Conservation (phyloP, 495 filamentous ascomycete genomes). For the Penicillium taxi region DNA sequence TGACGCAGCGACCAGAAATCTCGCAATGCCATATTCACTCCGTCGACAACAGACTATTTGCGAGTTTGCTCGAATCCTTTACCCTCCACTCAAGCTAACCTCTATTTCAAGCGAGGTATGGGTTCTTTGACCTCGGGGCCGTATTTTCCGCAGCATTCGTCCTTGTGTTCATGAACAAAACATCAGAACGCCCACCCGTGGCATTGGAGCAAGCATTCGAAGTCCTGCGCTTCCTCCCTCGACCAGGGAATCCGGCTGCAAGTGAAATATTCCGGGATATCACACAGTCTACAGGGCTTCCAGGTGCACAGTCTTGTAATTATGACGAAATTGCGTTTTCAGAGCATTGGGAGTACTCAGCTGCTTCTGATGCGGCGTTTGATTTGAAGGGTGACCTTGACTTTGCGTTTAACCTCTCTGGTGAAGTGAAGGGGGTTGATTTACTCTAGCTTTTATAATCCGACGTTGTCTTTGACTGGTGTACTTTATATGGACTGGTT, state of each 20-base stretch:
- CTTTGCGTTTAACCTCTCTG: slow-evolving; percentile 13
- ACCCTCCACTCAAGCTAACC: too few species aligned
- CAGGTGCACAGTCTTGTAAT: too few species aligned
- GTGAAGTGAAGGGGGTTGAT: slow-evolving; percentile 16
- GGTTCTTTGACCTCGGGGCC: slow-evolving; percentile 21
- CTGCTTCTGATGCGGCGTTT: slow-evolving; percentile 4
- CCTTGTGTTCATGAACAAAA: slow-evolving; percentile 10
- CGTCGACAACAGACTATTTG: slow-evolving; percentile 15
- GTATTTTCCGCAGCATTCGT: slow-evolving; percentile 22
- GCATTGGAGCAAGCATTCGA: slow-evolving; percentile 14
- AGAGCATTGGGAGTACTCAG: slow-evolving; percentile 11
- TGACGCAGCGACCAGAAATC: slow-evolving; percentile 16
- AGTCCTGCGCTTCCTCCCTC: slow-evolving; percentile 13
- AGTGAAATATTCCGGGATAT: slow-evolving; percentile 17
- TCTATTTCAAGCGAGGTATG: slow-evolving; percentile 12
- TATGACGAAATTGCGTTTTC: slow-evolving; percentile 12
- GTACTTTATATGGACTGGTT: slow-evolving; percentile 19
- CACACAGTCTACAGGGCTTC: slow-evolving; percentile 13
- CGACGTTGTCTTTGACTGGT: slow-evolving; percentile 15
- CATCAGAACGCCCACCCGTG: slow-evolving; percentile 6
- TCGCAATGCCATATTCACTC: slow-evolving; percentile 13
- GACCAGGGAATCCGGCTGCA: slow-evolving; percentile 15
- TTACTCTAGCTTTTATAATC: slow-evolving; percentile 18
- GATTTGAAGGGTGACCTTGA: slow-evolving; percentile 13
- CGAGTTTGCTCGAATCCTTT: slow-evolving; percentile 1